These are phyloP conservation scores for Penicillium goetzii DNA, from an alignment of 495 filamentous ascomycete species.

Conservation along the genomic window DNA sequence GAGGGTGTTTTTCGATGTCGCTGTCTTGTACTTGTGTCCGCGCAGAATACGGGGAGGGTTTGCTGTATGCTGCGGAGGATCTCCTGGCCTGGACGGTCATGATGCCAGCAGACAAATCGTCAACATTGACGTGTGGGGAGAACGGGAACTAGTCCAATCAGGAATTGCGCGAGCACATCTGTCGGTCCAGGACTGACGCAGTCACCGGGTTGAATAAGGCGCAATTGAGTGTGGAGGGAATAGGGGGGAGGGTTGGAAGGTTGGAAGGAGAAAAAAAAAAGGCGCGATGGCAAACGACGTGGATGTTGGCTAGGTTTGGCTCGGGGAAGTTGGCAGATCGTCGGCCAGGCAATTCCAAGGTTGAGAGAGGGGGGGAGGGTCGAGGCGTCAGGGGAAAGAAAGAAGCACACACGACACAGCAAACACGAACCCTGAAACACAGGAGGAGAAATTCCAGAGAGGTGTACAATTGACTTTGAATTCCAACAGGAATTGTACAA, in stretches of 20 bases:
- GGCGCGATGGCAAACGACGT: constrained; percentile 18
- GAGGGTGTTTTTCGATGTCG: constrained; percentile 46
- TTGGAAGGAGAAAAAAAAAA: constrained; percentile 4
- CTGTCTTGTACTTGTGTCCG: constrained; percentile 20
- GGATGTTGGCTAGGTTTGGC: constrained; percentile 6
- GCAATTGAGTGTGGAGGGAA: constrained; percentile 1
- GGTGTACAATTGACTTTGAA: background rate
- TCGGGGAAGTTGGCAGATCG: constrained; percentile 22
- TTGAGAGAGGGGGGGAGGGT: constrained; percentile 2
- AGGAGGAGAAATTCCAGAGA: background rate
- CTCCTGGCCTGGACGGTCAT: constrained; percentile 47
- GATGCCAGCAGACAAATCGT: constrained; percentile 23
- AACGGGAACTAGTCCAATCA: constrained; percentile 11
- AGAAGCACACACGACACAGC: background rate
- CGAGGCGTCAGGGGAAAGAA: background rate
- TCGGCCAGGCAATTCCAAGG: constrained; percentile 32
- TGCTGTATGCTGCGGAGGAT: constrained; percentile 37
- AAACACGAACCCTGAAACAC: background rate
- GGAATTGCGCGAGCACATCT: constrained; percentile 17
- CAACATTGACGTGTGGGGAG: constrained; percentile 23
- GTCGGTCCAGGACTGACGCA: constrained; percentile 9
- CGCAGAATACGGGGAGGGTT: constrained; percentile 30
- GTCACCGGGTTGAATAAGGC: background rate
- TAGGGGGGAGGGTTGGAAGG: constrained; percentile 15
- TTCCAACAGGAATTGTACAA: background rate